Base-by-base conservation (phyloP, 1,139 yeast genomes). In the Blastobotrys raffinosifermentans region DNA sequence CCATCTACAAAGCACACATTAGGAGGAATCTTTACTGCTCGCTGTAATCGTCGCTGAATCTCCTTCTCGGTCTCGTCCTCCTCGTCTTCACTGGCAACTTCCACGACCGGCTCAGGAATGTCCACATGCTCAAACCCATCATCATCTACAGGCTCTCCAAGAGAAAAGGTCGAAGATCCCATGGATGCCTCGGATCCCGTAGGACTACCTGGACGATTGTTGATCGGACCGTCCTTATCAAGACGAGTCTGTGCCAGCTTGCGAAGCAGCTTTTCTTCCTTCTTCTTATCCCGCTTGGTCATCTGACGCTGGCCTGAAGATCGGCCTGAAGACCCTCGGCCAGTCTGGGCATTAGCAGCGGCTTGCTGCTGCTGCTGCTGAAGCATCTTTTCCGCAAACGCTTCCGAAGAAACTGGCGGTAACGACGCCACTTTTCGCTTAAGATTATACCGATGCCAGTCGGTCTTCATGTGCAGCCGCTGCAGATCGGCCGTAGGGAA, bases 361-460 rank as follows among this genome's bases (percentile, higher is more conserved):
- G 45, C 47, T 38, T 40, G 69, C 58, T 36, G 58, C 27, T 49
- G 42, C 55, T 51, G 66, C 59, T 62, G 64, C 46, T 57, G 69
- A 53, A 59, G 62, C 55, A 83, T 73, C 57, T 85, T 83, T 54
- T 83, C 91, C 2, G 91, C 87, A 66, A 85, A 86, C 7, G 79
- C 69, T 41, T 84, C 87, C 1, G 95, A 80, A 15, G 80, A 66
- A 34, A 91, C 80, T 2, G 95, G 80, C 2, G 89, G 80, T 47
- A 91, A 66, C 33, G 76, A 75, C 2, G 96, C 96, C 26, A 91
- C 95, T 54, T 95, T 72, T 61, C 98, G 73, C 62, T 91, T 91
- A 57, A 91, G 71, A 56, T 91, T 89, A 60, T 85, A 91, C 48
- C 94, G 72, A 55, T 87, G 96, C 96, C 96, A 89, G 45, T 89